Conservation (phyloP, 208 protist genomes). For the Leishmania amazonensis region DNA sequence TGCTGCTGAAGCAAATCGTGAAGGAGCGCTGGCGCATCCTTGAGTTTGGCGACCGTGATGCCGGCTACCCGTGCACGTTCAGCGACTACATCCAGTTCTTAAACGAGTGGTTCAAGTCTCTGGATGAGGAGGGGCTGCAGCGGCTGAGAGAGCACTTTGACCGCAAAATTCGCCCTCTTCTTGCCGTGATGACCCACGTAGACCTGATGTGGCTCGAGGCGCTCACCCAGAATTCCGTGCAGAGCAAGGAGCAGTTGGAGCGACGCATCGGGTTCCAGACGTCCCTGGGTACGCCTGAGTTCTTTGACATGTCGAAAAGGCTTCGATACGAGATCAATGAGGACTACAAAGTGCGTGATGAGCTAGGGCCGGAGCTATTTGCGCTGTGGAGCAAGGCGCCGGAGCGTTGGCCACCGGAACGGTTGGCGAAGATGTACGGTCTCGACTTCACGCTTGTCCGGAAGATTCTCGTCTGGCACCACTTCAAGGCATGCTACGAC, state of each 20-base stretch:
- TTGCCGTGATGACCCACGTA: slow-evolving; percentile 92
- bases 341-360: slow-evolving; percentile 94
- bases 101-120: slow-evolving; percentile 94
- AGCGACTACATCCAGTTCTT: slow-evolving; percentile 94
- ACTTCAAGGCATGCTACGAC: slow-evolving; percentile 95
- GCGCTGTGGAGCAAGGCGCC: slow-evolving; percentile 93
- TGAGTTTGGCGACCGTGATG: slow-evolving; percentile 90
- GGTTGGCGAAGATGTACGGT: slow-evolving; percentile 93
- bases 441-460: slow-evolving; percentile 92
- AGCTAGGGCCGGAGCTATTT: slow-evolving; percentile 93
- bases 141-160: slow-evolving; percentile 93
- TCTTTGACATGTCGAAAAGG: slow-evolving; percentile 93
- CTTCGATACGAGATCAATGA: slow-evolving; percentile 94
- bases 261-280: slow-evolving; percentile 91
- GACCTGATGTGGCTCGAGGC: slow-evolving; percentile 92
- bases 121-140: slow-evolving; percentile 92
- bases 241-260: slow-evolving; percentile 89
- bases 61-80: slow-evolving; percentile 90
- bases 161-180: slow-evolving; percentile 88
- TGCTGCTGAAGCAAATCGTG: slow-evolving; percentile 84
- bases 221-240: slow-evolving; percentile 88
- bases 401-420: slow-evolving; percentile 94
- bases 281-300: slow-evolving; percentile 91
- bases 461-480: slow-evolving; percentile 94
- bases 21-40: slow-evolving; percentile 91